Evolutionary conservation across 2,329 filamentous ascomycete genomes (phyloP), one percentile per base, ranked within the genome.

Genomic region (Fusarium sp.): DNA sequence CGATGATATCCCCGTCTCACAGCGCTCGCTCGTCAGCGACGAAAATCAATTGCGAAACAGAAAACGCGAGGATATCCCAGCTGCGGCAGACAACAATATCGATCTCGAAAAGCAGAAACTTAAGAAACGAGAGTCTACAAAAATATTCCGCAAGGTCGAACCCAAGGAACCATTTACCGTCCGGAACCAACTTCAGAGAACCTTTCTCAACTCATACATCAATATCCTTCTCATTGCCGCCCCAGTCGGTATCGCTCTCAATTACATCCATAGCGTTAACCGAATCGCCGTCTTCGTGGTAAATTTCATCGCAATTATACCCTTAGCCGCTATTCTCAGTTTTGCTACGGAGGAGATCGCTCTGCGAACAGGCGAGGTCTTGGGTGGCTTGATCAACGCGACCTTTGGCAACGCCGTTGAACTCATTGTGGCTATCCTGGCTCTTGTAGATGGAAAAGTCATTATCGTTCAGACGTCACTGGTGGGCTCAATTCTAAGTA

Each of bases 261-360:
- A 93, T 77, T 94, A 92, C 78, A 83, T 90, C 24, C 73, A 78
- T 9, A 76, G 80, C 16, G 83, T 92, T 57, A 85, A 88, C 77
- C 85, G 87, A 7, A 86, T 92, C 65, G 88, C 87, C 36, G 86
- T 96, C 51, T 98, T 98, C 78, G 89, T 95, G 62, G 89, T 98
- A 82, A 98, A 98, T 84, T 98, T 98, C 78, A 89, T 98, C 72
- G 95, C 95, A 69, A 97, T 98, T 75, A 91, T 98, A 66, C 95
- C 95, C 0, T 86, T 98, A 44, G 95, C 95, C 6, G 93, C 92
- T 20, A 91, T 97, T 85, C 86, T 98, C 30, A 92, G 93, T 76
- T 97, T 93, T 78, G 93, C 94, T 1, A 98, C 95, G 0, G 95
- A 98, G 81, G 95, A 97, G 81, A 92, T 98, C 72, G 93, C 95